Conservation (phyloP, 202 grass and related monocot genomes). For the Panicum virgatum region DNA sequence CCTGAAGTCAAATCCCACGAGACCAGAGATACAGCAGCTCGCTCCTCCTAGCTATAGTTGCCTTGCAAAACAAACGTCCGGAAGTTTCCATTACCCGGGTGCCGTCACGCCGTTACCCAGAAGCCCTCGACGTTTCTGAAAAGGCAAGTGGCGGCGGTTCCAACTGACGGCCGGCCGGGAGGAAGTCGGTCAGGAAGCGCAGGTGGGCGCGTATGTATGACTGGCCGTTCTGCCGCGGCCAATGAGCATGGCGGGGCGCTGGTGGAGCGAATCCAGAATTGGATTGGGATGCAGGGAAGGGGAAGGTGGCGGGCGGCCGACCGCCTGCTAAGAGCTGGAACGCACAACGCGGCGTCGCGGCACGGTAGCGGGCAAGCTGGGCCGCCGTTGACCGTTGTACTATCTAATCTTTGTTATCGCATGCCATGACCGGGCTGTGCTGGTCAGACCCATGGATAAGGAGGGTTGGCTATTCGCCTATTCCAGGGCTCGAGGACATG, state of each 20-base stretch:
- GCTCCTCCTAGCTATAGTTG: too few relatives aligned
- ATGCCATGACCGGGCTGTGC: slow-evolving; percentile 9
- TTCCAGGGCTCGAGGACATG: too few relatives aligned
- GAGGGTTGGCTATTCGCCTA: not conserved
- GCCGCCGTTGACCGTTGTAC: not conserved
- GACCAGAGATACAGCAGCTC: not conserved
- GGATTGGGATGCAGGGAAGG: not conserved
- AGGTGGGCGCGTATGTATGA: not conserved
- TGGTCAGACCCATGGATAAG: slow-evolving; percentile 16
- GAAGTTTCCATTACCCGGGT: not conserved
- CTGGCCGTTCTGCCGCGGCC: not conserved
- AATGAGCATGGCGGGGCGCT: not conserved
- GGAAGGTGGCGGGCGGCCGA: slow-evolving; percentile 21
- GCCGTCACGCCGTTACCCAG: not conserved
- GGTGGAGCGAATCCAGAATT: not conserved
- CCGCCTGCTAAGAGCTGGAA: slow-evolving; percentile 4
- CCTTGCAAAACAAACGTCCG: not conserved
- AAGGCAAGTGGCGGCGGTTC: not conserved
- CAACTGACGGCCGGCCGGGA: not conserved
- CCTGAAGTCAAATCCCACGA: not conserved
- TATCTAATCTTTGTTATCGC: not conserved
- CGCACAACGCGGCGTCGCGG: not conserved
- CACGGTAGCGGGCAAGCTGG: not conserved
- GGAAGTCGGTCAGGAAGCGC: not conserved
- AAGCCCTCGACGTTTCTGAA: too few relatives aligned